Evolutionary conservation across 2,329 filamentous ascomycete species (phyloP).

Genomic region (Chaetomiaceae sp.): DNA sequence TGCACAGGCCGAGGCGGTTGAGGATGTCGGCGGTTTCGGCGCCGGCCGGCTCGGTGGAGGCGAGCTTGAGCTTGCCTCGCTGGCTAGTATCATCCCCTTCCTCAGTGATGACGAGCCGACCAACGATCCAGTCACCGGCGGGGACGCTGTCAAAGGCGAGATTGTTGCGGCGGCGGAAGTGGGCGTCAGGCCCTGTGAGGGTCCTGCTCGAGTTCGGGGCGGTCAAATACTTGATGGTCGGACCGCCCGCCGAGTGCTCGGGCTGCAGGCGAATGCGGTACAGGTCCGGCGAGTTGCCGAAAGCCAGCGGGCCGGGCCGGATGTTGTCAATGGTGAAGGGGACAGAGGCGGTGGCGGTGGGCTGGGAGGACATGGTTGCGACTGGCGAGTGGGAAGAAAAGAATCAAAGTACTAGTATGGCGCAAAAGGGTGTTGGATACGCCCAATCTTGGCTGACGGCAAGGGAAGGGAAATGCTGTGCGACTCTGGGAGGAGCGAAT

Average conservation of each 20-base stretch:
- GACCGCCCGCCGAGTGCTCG: neutral
- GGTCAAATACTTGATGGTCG: neutral
- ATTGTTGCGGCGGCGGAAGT: neutral
- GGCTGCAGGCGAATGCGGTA: conserved; percentile 6
- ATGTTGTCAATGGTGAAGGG: conserved; percentile 1
- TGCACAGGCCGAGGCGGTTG: neutral
- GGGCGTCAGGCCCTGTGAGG: neutral
- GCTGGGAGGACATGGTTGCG: neutral
- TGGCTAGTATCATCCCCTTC: neutral
- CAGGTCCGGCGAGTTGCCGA: neutral
- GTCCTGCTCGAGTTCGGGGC: neutral
- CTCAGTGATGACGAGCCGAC: neutral
- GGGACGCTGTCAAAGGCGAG: neutral
- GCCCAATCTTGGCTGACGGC: no score
- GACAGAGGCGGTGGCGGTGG: neutral
- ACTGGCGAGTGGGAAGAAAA: no score
- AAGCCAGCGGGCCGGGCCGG: neutral
- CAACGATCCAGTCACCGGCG: conserved; percentile 1
- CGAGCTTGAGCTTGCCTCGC: neutral
- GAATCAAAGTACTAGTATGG: no score
- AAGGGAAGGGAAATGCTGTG: no score
- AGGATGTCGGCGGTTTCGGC: neutral
- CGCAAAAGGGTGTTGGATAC: no score
- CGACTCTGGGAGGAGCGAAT: no score
- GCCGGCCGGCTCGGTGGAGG: neutral